Base-by-base conservation (phyloP, 306 rosid species). In the Parietaria judaica region DNA sequence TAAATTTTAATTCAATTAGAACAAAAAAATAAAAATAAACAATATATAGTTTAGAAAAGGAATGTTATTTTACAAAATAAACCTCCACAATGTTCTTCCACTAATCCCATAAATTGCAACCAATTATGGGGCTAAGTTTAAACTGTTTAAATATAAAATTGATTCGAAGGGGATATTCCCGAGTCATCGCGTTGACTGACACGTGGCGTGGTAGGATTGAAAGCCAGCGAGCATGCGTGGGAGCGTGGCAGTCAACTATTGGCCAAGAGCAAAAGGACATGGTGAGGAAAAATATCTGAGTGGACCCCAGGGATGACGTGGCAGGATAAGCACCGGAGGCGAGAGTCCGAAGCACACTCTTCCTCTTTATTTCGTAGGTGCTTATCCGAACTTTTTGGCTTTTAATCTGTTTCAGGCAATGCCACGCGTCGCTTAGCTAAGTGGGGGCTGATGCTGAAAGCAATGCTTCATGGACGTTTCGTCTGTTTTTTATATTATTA, bases 361-460 rank as follows among this genome's bases (percentile, higher is more conserved):
- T 41, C 45, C 45, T 8, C 45, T 5, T 41, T 41, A 1, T 8
- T 8, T 8, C 6, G 50, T 31, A 11, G 14, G 59, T 50, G 57
- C 66, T 47, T 46, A 68, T 54, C 66, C 54, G 8, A 48, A 70
- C 16, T 54, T 41, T 41, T 41, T 41, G 45, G 45, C 45, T 44
- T 16, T 50, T 51, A 14, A 23, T 58, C 35, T 51, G 34, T 50
- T 76, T 54, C 34, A 1, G 66, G 82, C 63, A 58, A 58, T 58
- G 74, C 81, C 91, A 89, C 95, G 84, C 77, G 90, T 86, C 79
- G 12, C 45, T 4, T 47, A 54, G 45, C 6, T 58, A 67, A 74
- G 75, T 15, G 76, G 60, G 41, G 31, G 1, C 37, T 58, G 74
- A 73, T 16, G 1, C 37, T 58, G 74, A 73, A 58, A 7, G 68